These are phyloP conservation scores for Lepidopterella palustris DNA, from an alignment of 495 filamentous ascomycete species.

Conservation along the genomic window DNA sequence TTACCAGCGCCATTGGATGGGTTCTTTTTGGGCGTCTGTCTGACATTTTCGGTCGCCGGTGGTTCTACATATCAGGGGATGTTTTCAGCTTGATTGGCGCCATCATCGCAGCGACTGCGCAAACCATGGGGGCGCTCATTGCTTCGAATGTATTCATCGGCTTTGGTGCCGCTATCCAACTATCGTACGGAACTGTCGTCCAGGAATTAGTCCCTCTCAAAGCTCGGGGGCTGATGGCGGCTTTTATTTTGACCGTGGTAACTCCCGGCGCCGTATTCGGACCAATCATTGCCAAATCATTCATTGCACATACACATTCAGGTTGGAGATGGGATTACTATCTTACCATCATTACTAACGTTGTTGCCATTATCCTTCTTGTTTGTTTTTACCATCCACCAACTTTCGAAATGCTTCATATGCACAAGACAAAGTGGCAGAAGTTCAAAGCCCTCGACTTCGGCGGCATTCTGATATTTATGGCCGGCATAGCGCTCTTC, in stretches of 20 bases:
- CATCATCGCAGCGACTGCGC: constrained; percentile 30
- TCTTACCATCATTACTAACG: constrained; percentile 59
- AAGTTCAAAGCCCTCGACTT: constrained; percentile 38
- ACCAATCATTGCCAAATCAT: constrained; percentile 29
- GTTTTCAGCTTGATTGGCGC: constrained; percentile 25
- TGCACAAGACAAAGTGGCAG: constrained; percentile 26
- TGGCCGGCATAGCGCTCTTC: constrained; percentile 33
- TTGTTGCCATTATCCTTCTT: constrained; percentile 30
- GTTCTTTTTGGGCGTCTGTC: constrained; percentile 31
- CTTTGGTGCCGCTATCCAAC: constrained; percentile 33
- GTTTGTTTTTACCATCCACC: constrained; percentile 34
- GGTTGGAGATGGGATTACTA: constrained; percentile 63
- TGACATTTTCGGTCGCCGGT: constrained; percentile 35
- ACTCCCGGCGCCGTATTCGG: constrained; percentile 32
- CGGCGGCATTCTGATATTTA: constrained; percentile 34
- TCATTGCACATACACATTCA: constrained; percentile 25
- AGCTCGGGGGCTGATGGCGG: constrained; percentile 24
- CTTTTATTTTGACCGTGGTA: constrained; percentile 26
- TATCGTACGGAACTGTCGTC: constrained; percentile 34
- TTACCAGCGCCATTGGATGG: constrained; percentile 25
- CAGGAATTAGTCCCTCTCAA: constrained; percentile 35
- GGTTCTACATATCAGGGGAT: constrained; percentile 29
- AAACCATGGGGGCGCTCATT: constrained; percentile 30
- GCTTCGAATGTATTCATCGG: constrained; percentile 30
- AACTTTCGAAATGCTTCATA: constrained; percentile 30